Evolutionary conservation across 2,329 filamentous ascomycete genomes (phyloP), one percentile per base, ranked within the genome.

Genomic region (Sporothrix humicola): DNA sequence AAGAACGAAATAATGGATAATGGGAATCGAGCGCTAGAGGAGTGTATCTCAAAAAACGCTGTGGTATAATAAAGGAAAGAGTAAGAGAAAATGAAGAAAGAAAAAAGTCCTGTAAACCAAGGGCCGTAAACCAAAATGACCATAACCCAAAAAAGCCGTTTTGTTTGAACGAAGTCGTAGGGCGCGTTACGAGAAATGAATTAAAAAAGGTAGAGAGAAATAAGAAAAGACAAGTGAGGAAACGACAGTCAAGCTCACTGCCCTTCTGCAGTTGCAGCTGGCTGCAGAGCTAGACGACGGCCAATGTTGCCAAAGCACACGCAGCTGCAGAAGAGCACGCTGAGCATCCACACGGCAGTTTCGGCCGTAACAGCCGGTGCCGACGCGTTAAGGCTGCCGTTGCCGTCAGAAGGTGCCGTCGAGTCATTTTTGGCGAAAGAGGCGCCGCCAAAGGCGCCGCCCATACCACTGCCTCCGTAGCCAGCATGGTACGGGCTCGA

Each of bases 291-390:
- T 76, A 98, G 83, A 75, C 93, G 87, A 76, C 96, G 87, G 13
- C 96, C 96, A 79, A 99, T 94, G 80, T 97, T 98, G 12, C 96
- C 96, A 85, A 99, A 98, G 82, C 95, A 98, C 10, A 98, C 89
- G 77, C 93, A 94, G 79, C 93, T 97, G 82, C 96, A 98, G 81
- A 98, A 99, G 69, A 99, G 83, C 37, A 98, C 94, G 79, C 94
- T 97, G 31, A 95, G 87, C 79, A 97, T 92, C 95, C 96, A 99
- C 4, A 94, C 93, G 13, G 90, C 91, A 20, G 92, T 88, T 73
- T 92, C 93, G 1, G 94, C 81, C 7, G 85, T 89, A 77, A 93
- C 89, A 70, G 89, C 87, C 9, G 48, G 10, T 3, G 72, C 48
- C 23, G 54, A 20, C 2, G 61, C 54, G 3, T 79, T 31, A 78